A percentile compares a stretch with the other conserved stretches of the same genome.
These are phyloP conservation scores for Xanthoconium purpureum DNA, from an alignment of 768 basidiomycete genomes.

Conservation along the genomic window DNA sequence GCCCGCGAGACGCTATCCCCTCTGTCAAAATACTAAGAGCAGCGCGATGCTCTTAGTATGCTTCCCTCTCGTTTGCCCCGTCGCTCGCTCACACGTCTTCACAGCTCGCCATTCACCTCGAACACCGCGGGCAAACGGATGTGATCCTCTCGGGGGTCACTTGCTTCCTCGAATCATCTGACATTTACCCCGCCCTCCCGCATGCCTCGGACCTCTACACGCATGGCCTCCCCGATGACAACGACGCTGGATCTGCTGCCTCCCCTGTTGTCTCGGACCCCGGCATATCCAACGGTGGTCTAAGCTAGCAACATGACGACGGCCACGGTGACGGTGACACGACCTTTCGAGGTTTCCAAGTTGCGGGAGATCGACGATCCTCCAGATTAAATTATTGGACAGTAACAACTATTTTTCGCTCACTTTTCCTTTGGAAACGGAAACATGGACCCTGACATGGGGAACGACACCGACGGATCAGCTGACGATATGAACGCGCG, in stretches of 20 bases:
- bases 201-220: constrained; percentile 47
- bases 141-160: constrained; percentile 71
- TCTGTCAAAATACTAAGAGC: constrained; percentile 71
- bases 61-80: not conserved
- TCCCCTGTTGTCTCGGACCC: constrained; percentile 23
- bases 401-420: no score
- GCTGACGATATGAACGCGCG: no score
- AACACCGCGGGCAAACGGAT: constrained; percentile 53
- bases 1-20: constrained; percentile 59
- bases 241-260: constrained; percentile 12
- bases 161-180: constrained; percentile 53
- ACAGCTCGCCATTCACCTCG: constrained; percentile 60
- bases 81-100: not conserved
- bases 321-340: constrained; percentile 2
- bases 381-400: no score
- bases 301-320: not conserved
- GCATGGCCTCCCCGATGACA: constrained; percentile 15
- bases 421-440: no score
- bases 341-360: constrained; percentile 31
- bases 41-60: constrained; percentile 73
- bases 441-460: no score
- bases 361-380: constrained; percentile 57
- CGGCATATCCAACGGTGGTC: not conserved
- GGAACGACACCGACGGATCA: no score
- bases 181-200: constrained; percentile 51